phyloP scores from a whole-genome alignment of 2,329 filamentous ascomycete genomes.

The Aspergillus sp. region DNA sequence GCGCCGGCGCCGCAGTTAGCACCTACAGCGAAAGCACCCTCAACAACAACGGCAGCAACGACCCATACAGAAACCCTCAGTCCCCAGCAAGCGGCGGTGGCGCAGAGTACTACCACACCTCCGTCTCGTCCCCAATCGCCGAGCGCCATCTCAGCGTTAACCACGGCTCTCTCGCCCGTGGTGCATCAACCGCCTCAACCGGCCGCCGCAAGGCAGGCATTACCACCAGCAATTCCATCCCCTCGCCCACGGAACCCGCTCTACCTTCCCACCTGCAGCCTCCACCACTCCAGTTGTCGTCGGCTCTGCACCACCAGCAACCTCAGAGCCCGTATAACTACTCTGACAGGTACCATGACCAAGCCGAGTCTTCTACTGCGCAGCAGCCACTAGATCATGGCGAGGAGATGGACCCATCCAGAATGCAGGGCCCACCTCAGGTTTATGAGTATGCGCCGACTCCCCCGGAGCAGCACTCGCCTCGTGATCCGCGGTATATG shows the following conservation, averaged over 20 bases:
- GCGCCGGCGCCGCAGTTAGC: conserved; percentile 24
- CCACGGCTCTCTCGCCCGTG: conserved; percentile 33
- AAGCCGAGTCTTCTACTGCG: conserved; percentile 10
- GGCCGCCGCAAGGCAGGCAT: conserved; percentile 37
- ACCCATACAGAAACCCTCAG: conserved; percentile 17
- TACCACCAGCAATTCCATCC: conserved; percentile 16
- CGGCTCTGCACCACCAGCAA: conserved; percentile 6
- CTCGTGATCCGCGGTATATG: neutral
- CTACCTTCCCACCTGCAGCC: conserved; percentile 20
- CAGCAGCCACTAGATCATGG: conserved; percentile 18
- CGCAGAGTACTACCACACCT: conserved; percentile 27
- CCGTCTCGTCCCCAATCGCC: conserved; percentile 25
- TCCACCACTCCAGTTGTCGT: conserved; percentile 8
- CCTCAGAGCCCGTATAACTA: conserved; percentile 3
- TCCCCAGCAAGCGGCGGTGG: conserved; percentile 28
- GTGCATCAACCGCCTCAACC: conserved; percentile 41
- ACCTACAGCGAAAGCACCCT: conserved; percentile 26
- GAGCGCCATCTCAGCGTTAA: conserved; percentile 23
- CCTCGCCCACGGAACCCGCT: conserved; percentile 22
- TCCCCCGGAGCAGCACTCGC: neutral
- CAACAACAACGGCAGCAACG: neutral
- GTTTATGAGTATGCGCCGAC: conserved; percentile 1
- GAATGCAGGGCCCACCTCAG: neutral
- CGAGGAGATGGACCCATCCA: too few relatives aligned
- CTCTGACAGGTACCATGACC: conserved; percentile 13